Evolutionary conservation across 306 rosid species (phyloP).

Genomic region (Rosa persica): DNA sequence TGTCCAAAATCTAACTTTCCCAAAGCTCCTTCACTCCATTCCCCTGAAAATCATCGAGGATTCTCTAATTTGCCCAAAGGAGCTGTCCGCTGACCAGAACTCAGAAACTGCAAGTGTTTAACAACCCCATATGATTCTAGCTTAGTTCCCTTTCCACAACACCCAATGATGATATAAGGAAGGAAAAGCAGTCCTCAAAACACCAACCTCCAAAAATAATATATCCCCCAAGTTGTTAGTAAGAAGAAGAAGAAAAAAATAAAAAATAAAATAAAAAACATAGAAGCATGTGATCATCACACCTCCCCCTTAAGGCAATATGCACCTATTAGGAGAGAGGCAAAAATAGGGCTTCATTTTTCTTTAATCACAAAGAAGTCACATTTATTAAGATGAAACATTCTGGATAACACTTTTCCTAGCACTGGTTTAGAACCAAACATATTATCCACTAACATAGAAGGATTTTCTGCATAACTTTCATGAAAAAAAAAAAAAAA

Average conservation of each 20-base stretch:
- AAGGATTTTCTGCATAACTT: not conserved
- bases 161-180: not conserved
- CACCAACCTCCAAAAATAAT: not conserved
- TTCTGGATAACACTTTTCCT: not conserved
- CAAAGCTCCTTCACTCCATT: not conserved
- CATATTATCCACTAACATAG: not conserved
- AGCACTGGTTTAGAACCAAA: not conserved
- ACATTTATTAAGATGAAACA: not conserved
- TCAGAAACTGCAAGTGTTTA: not conserved
- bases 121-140: not conserved
- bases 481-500: not conserved
- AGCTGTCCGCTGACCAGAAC: not conserved
- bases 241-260: not conserved
- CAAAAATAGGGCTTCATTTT: not conserved
- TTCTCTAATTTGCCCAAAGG: not conserved
- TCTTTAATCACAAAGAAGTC: not conserved
- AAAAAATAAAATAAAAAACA: not conserved
- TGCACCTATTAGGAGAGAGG: not conserved
- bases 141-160: not conserved
- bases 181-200: not conserved
- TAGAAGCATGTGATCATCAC: not conserved
- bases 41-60: not conserved
- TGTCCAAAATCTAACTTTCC: not conserved
- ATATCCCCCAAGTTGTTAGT: not conserved
- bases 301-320: not conserved